These are phyloP conservation scores for Polyplosphaeria fusca DNA, from an alignment of 495 filamentous ascomycete species.

Conservation along the genomic window DNA sequence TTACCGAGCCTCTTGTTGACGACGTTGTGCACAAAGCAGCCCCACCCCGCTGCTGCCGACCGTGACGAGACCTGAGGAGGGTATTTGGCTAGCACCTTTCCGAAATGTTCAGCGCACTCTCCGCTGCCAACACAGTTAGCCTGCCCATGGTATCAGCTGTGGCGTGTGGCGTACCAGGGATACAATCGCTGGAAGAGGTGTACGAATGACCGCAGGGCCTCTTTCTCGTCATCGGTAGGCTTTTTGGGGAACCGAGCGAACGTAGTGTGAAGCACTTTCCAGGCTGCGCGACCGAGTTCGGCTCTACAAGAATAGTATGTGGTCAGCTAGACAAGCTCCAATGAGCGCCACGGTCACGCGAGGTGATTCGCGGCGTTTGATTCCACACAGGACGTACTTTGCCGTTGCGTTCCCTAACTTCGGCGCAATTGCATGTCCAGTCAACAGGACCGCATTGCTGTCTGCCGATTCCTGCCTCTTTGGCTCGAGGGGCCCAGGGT, in stretches of 20 bases:
- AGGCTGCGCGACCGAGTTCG: slow-evolving; percentile 81
- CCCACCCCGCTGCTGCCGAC: slow-evolving; percentile 83
- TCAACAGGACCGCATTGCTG: slow-evolving; percentile 49
- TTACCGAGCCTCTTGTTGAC: slow-evolving; percentile 88
- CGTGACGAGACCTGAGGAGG: slow-evolving; percentile 89
- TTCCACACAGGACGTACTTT: slow-evolving; percentile 54
- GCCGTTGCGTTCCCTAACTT: slow-evolving; percentile 88
- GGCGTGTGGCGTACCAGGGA: slow-evolving; percentile 58
- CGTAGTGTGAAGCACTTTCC: slow-evolving; percentile 94
- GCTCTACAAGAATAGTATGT: slow-evolving; percentile 52
- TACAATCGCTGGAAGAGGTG: slow-evolving; percentile 89
- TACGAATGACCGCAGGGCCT: slow-evolving; percentile 79
- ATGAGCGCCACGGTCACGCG: slow-evolving; percentile 12
- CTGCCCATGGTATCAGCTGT: slow-evolving; percentile 9
- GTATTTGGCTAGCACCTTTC: slow-evolving; percentile 70
- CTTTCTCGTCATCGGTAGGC: slow-evolving; percentile 76
- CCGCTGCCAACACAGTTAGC: slow-evolving; percentile 55
- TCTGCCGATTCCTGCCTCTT: slow-evolving; percentile 6
- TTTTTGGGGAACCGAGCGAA: slow-evolving; percentile 89
- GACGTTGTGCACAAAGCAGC: slow-evolving; percentile 89
- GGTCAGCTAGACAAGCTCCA: slow-evolving; percentile 16
- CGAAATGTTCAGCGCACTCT: slow-evolving; percentile 92
- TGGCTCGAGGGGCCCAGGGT: slow-evolving; percentile 16
- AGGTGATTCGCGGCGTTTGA: slow-evolving; percentile 4
- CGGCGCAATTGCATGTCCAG: slow-evolving; percentile 79